These are phyloP conservation scores for Paracorniculantispora psalliotae DNA, from an alignment of 2,329 filamentous ascomycete genomes.

Conservation along the genomic window DNA sequence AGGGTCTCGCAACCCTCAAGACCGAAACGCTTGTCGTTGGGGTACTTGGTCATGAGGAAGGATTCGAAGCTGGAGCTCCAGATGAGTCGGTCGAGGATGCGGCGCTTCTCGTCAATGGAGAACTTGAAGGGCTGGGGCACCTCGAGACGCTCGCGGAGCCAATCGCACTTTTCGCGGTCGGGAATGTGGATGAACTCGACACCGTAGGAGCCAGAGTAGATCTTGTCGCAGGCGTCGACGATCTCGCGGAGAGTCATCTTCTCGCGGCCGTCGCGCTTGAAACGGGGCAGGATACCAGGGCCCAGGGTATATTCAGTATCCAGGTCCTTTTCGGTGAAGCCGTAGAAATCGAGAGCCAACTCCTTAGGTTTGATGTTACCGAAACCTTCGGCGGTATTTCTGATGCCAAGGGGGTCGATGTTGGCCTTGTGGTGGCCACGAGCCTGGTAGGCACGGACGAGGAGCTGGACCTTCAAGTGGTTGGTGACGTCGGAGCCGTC, in stretches of 20 bases:
- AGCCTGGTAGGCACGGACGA: constrained; percentile 96
- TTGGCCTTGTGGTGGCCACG: constrained; percentile 97
- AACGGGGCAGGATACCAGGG: constrained; percentile 90
- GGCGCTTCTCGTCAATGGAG: constrained; percentile 95
- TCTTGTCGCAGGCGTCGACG: constrained; percentile 83
- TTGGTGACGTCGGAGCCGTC: constrained; percentile 82
- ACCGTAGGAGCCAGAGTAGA: constrained; percentile 97
- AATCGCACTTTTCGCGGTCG: constrained; percentile 95
- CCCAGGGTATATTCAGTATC: constrained; percentile 88
- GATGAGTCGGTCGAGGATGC: constrained; percentile 94
- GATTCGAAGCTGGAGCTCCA: constrained; percentile 97
- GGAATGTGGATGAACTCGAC: constrained; percentile 99
- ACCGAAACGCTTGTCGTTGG: constrained; percentile 99
- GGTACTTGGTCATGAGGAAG: constrained; percentile 95
- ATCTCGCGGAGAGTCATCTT: constrained; percentile 98
- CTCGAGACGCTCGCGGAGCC: constrained; percentile 92
- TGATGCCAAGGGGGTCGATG: constrained; percentile 93
- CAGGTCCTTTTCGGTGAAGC: constrained; percentile 90
- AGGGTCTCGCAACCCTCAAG: constrained; percentile 95
- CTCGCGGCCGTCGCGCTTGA: constrained; percentile 79
- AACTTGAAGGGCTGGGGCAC: constrained; percentile 94
- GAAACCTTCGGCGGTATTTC: constrained; percentile 68
- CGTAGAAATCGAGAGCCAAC: constrained; percentile 87
- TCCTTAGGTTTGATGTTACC: constrained; percentile 88
- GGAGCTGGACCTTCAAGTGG: constrained; percentile 95